phyloP scores from a whole-genome alignment of 768 basidiomycete genomes.

The Rhizopogon sp. region DNA sequence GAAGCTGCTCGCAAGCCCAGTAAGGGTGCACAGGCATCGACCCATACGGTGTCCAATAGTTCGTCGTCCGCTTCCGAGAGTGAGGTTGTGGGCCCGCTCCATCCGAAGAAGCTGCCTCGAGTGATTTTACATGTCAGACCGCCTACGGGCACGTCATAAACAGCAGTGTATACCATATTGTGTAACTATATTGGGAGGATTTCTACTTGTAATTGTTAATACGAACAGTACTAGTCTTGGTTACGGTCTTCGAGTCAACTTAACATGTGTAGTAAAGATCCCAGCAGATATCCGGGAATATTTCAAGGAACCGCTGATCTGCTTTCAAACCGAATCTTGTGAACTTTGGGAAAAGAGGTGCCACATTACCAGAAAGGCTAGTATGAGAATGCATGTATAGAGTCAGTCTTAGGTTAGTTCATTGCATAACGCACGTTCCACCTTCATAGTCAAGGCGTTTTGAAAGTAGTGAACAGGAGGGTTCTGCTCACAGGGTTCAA shows the following conservation, averaged over 20 bases:
- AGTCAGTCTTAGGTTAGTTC: no score
- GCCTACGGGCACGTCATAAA: constrained; percentile 16
- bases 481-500: no score
- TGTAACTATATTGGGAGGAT: neutral
- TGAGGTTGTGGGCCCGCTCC: neutral
- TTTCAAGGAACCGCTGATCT: neutral
- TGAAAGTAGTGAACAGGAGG: no score
- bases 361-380: no score
- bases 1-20: constrained; percentile 11
- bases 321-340: neutral
- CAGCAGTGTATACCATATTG: neutral
- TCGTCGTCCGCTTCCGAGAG: neutral
- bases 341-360: neutral
- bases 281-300: constrained; percentile 30
- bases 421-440: no score
- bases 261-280: constrained; percentile 24
- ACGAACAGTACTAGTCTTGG: no score
- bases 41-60: constrained; percentile 2
- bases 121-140: constrained; percentile 54
- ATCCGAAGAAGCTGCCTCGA: constrained; percentile 43
- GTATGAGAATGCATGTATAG: no score
- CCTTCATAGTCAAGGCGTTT: no score
- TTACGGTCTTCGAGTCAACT: no score
- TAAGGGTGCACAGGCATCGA: constrained; percentile 3
- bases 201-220: neutral